These are phyloP conservation scores for Calonectria honghensis DNA, from an alignment of 2,329 filamentous ascomycete species.

Conservation along the genomic window DNA sequence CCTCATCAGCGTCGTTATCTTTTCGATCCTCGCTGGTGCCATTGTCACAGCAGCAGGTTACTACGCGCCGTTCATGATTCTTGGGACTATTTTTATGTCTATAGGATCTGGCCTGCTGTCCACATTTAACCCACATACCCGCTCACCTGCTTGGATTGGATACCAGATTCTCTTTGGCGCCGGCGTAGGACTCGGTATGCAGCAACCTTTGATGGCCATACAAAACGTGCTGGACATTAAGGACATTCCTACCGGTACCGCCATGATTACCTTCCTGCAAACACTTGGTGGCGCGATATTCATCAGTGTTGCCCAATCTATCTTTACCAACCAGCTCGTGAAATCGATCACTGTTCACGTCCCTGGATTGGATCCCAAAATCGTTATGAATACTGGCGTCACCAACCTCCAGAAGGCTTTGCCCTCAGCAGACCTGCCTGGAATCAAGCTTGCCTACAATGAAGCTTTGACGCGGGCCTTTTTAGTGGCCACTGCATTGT, in stretches of 20 bases:
- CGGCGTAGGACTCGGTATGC: background rate
- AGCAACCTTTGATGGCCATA: background rate
- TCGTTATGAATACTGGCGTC: background rate
- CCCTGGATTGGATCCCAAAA: background rate
- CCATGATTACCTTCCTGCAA: background rate
- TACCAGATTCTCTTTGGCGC: background rate
- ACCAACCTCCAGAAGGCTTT: background rate
- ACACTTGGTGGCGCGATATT: background rate
- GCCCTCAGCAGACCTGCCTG: background rate
- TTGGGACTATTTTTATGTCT: background rate
- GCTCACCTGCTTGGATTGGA: background rate
- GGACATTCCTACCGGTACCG: background rate
- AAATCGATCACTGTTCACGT: background rate
- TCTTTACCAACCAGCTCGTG: conserved; percentile 2
- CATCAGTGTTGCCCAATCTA: background rate
- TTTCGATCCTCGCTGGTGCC: background rate
- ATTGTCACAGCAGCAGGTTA: background rate
- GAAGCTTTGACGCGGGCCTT: background rate
- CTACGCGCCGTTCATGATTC: conserved; percentile 1
- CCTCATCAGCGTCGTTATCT: background rate
- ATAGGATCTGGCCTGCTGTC: background rate
- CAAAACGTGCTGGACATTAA: background rate
- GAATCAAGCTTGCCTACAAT: background rate
- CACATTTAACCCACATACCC: background rate
- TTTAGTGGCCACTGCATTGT: background rate